Base-by-base conservation (phyloP, 208 protist species). In the Tritrichomonas foetus region DNA sequence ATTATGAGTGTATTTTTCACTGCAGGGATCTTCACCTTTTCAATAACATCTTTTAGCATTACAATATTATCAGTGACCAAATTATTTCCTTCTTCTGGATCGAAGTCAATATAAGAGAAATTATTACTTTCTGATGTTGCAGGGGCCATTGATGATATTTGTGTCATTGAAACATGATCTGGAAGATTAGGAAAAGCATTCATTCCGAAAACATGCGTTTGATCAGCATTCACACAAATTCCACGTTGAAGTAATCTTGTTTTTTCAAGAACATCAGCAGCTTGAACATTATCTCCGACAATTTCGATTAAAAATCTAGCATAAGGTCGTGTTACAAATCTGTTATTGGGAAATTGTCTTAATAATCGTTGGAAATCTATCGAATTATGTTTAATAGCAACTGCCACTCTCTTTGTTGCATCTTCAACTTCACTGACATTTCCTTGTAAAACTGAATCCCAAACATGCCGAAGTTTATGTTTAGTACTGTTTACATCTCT, bases 401-500 rank as follows among this genome's bases (percentile, higher is more conserved):
- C 39, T 16, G 9, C 53, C 16, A 33, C 41, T 36, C 78, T 9
- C 11, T 57, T 16, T 53, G 41, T 49, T 57, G 41, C 78, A 89
- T 36, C 44, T 57, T 89, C 78, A 57, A 89, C 11, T 50, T 89
- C 78, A 16, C 44, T 44, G 1, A 89, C 47, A 39, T 89, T 89
- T 2, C 78, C 78, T 89, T 89, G 78, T 0, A 89, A n/a, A 39
- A 89, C 44, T 20, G 41, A 50, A 89, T 89, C 78, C 78, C 78
- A 89, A 61, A 89, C 47, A 89, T 89, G 41, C 2, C 78, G 5
- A 16, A 89, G n/a, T 57, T 89, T 89, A 16, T 57, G 78, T 39
- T 89, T 89, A 33, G 78, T 89, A 11, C 16, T 36, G 11, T 53
- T 1, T 20, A 89, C 47, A 53, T 89, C n/a, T 57, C 57, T 89